Evolutionary conservation across 179 eudicot species (phyloP), one percentile per base, ranked within the genome.

Genomic region (Nepenthes alata): DNA sequence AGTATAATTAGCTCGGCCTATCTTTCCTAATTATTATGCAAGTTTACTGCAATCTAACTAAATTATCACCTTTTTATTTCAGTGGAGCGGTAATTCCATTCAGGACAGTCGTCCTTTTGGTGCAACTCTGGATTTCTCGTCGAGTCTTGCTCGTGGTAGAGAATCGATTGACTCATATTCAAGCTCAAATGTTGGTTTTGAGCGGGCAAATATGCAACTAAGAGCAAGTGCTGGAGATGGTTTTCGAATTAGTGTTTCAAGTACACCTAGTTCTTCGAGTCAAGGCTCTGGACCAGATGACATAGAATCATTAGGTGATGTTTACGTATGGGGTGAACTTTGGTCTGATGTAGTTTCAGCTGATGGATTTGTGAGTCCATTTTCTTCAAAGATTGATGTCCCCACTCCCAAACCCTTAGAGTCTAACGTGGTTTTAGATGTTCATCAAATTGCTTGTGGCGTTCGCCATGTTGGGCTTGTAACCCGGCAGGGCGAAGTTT

Each of bases 371-470:
- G 61, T 66, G 11, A 69, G 63, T 37, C 57, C 75, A 13, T 37
- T 73, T 44, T 68, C 79, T 11, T 52, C 72, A 39, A 81, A 78
- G 60, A 54, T 47, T 47, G 95, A 89, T 61, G 77, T 85, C 35
- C 63, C 85, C 47, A 66, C 67, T 59, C 98, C 98, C 9, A 86
- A 77, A 67, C 77, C 85, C 0, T 76, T 91, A 36, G 96, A 91
- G 41, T 78, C 96, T 2, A 81, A 83, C 64, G 86, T 91, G 45
- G 98, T 89, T 63, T 80, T 91, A n/a, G 96, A 86, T 73, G 98
- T 91, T 50, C 95, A 84, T 66, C 96, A 91, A 70, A 84, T 91
- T 54, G 78, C 88, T 48, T 89, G 98, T 76, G 98, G 96, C n/a
- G 89, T 83, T 4, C 80, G 88, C 1, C 96, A 91, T 65, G 70